Conservation (phyloP, 371 early-diverging fungal genomes). For the Umbelopsis sp. region DNA sequence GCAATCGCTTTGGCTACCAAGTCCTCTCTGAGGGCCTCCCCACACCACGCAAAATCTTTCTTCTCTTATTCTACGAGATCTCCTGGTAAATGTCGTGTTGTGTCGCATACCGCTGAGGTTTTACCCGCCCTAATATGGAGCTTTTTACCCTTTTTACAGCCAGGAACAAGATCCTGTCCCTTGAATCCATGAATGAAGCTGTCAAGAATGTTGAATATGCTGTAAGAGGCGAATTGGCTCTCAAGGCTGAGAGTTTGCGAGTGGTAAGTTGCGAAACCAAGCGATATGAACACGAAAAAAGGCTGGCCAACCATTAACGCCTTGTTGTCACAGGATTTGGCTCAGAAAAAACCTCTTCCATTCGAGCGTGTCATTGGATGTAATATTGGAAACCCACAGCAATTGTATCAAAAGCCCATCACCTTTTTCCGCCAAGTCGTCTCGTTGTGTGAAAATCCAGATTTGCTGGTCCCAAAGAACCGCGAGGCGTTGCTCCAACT, state of each 20-base stretch:
- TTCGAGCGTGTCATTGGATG: constrained; percentile 80
- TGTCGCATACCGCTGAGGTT: neutral
- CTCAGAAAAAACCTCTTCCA: constrained; percentile 51
- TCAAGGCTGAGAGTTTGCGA: constrained; percentile 89
- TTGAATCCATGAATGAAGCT: constrained; percentile 72
- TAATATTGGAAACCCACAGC: constrained; percentile 98
- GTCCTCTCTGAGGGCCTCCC: neutral
- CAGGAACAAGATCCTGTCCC: constrained; percentile 59
- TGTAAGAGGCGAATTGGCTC: constrained; percentile 94
- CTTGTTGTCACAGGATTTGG: constrained; percentile 43
- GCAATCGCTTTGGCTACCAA: neutral
- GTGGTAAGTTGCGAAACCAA: constrained; percentile 45
- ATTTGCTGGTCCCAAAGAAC: constrained; percentile 67
- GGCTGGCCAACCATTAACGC: neutral
- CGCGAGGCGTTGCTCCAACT: constrained; percentile 54
- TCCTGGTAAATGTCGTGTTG: neutral
- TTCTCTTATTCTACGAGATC: neutral
- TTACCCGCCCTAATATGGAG: no score
- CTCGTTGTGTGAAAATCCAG: constrained; percentile 86
- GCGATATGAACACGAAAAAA: neutral
- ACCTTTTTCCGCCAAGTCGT: constrained; percentile 95
- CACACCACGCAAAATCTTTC: neutral
- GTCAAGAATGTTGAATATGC: constrained; percentile 90
- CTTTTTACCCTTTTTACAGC: neutral
- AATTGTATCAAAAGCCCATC: constrained; percentile 87